A percentile compares a stretch with the other conserved stretches of the same genome.
phyloP scores from a whole-genome alignment of 176 grass and related monocot genomes.

The Bromus sterilis region DNA sequence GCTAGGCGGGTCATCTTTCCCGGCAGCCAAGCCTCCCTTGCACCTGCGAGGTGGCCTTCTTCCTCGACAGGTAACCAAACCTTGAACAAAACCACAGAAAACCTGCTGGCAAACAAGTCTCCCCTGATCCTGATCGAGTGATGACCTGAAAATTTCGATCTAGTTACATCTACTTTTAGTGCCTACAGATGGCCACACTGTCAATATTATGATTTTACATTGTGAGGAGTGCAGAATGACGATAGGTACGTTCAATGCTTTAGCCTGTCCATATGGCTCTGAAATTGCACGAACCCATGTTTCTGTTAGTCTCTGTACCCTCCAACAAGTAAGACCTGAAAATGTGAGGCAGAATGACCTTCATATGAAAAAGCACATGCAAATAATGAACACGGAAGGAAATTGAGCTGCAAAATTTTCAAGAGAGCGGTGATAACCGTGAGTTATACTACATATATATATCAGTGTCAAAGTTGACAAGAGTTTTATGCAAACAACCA shows the following conservation, averaged over 20 bases:
- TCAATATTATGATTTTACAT: conserved; percentile 22
- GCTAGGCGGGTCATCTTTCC: too few species aligned
- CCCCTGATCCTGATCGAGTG: too few species aligned
- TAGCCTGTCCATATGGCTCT: conserved; percentile 60
- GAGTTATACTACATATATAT: neutral
- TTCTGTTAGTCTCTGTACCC: neutral
- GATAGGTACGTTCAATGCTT: conserved; percentile 55
- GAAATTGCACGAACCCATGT: neutral
- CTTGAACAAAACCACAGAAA: too few species aligned
- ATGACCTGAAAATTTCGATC: too few species aligned
- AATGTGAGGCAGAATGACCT: conserved; percentile 22
- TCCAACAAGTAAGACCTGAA: neutral
- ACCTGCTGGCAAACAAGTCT: too few species aligned
- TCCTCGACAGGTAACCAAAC: too few species aligned
- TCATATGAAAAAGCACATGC: conserved; percentile 78
- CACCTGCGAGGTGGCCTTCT: too few species aligned
- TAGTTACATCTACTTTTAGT: too few species aligned
- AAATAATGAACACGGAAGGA: conserved; percentile 63
- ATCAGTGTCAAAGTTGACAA: too few species aligned
- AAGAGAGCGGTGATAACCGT: neutral
- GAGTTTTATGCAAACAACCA: too few species aligned
- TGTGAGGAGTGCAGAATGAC: conserved; percentile 64
- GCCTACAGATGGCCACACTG: too few species aligned
- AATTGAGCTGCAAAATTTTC: conserved; percentile 42
- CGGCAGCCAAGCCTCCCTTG: too few species aligned